Conservation (phyloP, 78 protist species). For the Chrysochromulina parva region DNA sequence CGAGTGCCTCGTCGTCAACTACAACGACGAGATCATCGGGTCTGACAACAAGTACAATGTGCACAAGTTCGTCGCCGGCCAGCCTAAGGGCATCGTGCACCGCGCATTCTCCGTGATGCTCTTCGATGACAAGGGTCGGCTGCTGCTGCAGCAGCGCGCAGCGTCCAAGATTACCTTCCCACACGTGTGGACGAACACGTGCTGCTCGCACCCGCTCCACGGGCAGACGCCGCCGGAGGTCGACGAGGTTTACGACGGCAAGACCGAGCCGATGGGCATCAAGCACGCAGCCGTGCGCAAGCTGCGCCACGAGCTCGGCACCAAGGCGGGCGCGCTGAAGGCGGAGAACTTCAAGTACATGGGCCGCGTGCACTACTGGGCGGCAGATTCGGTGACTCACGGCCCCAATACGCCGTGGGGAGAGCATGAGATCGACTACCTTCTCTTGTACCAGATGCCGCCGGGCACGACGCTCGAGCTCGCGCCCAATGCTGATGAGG, state of each 20-base stretch:
- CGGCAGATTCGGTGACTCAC: constrained; percentile 15
- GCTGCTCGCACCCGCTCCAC: constrained; percentile 74
- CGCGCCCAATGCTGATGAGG: constrained; percentile 24
- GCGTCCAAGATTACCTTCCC: constrained; percentile 61
- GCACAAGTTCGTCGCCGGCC: constrained; percentile 29
- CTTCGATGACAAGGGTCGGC: constrained; percentile 44
- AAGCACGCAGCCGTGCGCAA: constrained; percentile 71
- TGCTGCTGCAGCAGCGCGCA: constrained; percentile 69
- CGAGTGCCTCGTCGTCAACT: constrained; percentile 39
- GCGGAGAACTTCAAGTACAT: not conserved
- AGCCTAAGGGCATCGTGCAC: constrained; percentile 46
- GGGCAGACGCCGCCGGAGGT: constrained; percentile 35
- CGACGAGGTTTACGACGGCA: constrained; percentile 7
- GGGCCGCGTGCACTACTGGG: constrained; percentile 71
- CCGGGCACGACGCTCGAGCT: not conserved
- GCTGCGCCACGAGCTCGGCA: constrained; percentile 82
- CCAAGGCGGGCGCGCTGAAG: constrained; percentile 15
- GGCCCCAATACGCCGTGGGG: constrained; percentile 66
- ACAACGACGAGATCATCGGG: constrained; percentile 47
- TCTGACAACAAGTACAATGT: constrained; percentile 35
- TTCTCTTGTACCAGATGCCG: not conserved
- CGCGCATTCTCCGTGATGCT: constrained; percentile 72
- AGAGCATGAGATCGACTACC: constrained; percentile 75
- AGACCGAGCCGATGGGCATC: constrained; percentile 59
- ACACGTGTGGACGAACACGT: constrained; percentile 69